These are phyloP conservation scores for Lodderomyces parapsilosis DNA, from an alignment of 1,139 yeast species.

Conservation along the genomic window DNA sequence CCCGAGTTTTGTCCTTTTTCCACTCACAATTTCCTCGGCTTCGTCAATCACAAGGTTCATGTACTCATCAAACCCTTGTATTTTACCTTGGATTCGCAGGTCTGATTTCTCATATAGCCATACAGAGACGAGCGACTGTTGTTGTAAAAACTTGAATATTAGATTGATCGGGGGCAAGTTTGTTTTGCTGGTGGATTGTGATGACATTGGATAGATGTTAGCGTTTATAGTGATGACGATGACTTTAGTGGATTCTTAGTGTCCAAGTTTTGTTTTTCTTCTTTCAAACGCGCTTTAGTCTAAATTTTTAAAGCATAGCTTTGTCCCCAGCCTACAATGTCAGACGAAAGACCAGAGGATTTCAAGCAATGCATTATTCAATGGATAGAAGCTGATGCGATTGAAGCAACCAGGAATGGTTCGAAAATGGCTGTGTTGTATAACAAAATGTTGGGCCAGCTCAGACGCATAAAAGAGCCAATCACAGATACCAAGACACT, in stretches of 20 bases:
- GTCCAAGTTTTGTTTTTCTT: conserved; percentile 1
- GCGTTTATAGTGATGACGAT: neutral
- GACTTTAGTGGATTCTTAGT: too few species aligned
- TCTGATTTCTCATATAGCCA: conserved; percentile 89
- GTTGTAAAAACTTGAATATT: conserved; percentile 82
- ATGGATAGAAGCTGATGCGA: conserved; percentile 56
- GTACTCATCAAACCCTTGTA: conserved; percentile 93
- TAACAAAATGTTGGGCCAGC: conserved; percentile 46
- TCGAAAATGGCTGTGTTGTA: conserved; percentile 46
- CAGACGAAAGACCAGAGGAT: conserved; percentile 7
- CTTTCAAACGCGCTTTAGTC: neutral
- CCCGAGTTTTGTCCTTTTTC: conserved; percentile 40
- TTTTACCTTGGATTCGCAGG: conserved; percentile 75
- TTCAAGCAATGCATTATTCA: conserved; percentile 11
- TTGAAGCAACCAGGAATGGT: conserved; percentile 39
- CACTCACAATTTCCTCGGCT: conserved; percentile 66
- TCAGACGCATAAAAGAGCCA: conserved; percentile 40
- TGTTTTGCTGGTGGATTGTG: conserved; percentile 25
- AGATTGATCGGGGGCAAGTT: conserved; percentile 90
- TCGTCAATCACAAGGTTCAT: conserved; percentile 95
- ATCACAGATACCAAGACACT: conserved; percentile 53
- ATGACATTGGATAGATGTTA: conserved; percentile 20
- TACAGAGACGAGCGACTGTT: conserved; percentile 72
- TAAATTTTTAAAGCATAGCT: neutral
- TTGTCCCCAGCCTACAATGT: neutral